Evolutionary conservation across 73 alveolate genomes (phyloP).

Genomic region (Effrenium voratum): DNA sequence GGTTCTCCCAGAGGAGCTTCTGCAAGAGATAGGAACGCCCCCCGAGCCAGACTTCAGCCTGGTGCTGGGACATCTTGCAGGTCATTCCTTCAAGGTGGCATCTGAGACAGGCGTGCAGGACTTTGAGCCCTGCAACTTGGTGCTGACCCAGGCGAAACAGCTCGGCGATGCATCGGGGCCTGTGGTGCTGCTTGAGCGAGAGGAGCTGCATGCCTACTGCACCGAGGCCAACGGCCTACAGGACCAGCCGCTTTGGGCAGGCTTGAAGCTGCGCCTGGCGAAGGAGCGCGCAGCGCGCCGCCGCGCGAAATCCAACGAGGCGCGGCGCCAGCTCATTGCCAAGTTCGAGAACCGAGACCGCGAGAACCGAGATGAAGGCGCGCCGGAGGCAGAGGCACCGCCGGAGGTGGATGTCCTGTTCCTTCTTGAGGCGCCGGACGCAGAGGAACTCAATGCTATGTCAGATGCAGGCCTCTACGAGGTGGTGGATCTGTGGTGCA

Average conservation of each 20-base stretch:
- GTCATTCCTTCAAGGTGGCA: too few relatives aligned
- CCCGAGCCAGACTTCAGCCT: too few relatives aligned
- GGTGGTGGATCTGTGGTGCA: conserved; percentile 79
- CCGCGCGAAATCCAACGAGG: conserved; percentile 63
- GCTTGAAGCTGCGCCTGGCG: conserved; percentile 61
- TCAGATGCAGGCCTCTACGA: conserved; percentile 87
- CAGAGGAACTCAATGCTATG: conserved; percentile 49
- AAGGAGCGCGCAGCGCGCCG: conserved; percentile 83
- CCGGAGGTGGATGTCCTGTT: conserved; percentile 69
- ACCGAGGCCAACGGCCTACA: conserved; percentile 65
- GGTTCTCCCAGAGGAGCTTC: too few relatives aligned
- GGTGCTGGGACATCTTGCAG: too few relatives aligned
- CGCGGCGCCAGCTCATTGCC: conserved; percentile 32
- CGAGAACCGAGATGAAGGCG: too few relatives aligned
- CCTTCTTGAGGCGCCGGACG: conserved; percentile 68
- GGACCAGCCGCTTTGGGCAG: conserved; percentile 89
- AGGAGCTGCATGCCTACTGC: conserved; percentile 46
- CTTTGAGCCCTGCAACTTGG: conserved; percentile 65
- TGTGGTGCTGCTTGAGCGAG: conserved; percentile 54
- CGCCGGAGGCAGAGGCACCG: too few relatives aligned
- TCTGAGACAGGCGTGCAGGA: conserved; percentile 51
- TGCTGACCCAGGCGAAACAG: conserved; percentile 49
- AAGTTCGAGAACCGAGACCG: too few relatives aligned
- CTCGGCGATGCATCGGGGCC: not conserved
- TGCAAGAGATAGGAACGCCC: too few relatives aligned